Base-by-base conservation (phyloP, 140 eudicot genomes). In the Flaveria floridana region DNA sequence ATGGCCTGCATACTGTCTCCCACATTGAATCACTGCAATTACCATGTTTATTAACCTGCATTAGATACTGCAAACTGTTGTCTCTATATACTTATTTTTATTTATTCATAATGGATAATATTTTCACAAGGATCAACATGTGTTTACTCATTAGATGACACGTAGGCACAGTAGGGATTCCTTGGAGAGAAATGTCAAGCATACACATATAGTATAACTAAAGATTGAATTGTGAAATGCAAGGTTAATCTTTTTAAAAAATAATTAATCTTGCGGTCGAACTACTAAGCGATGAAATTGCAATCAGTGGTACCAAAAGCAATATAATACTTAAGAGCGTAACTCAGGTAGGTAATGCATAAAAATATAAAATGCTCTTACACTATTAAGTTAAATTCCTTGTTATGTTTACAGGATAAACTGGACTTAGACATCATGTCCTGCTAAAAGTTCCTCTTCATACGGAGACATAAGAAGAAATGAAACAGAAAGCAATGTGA, bases 1-100 rank as follows among this genome's bases (percentile, higher is more conserved):
- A 82, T 80, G 82, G 83, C 79, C 97, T 70, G 88, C 98, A 93
- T 93, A 86, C 88, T 86, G 88, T 85, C 84, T 80, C 87, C 87
- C 86, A 85, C 98, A 90, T 90, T 52, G 85, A 86, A 81, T 73
- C 15, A 37, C 89, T 56, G 82, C 63, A 80, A 69, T 66, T 68
- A 56, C 70, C 57, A 64, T 26, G 72, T 86, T n/a, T 48, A 50
- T 52, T 30, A 70, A 81, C 69, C 76, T 85, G 81, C 76, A 63
- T 10, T 52, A 74, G 55, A 50, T 46, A 50, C 63, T 19, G 63
- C 63, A 56, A 19, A 7, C 4, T 26, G 72, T 75, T 25, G n/a
- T 46, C 61, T 21, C 28, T 14, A 26, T 4, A 68, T 34, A 67
- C 46, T 28, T 52, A 52, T 0, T 52, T n/a, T 52, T 6, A 19